Base-by-base conservation (phyloP, 1,139 yeast genomes). In the Pichia inconspicua region DNA sequence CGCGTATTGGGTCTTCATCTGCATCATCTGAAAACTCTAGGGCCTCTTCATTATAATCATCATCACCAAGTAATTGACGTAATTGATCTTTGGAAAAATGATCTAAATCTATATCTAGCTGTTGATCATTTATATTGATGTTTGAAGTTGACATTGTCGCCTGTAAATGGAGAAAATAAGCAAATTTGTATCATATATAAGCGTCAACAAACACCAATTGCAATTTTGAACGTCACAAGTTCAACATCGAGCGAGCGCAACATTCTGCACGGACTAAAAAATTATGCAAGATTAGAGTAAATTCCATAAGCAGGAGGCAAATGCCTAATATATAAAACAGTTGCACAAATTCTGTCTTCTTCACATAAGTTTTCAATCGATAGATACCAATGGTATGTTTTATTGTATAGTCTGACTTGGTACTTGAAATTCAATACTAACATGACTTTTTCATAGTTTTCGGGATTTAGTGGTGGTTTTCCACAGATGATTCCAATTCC, bases 21-120 rank as follows among this genome's bases (percentile, higher is more conserved):
- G 43, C 52, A n/a, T 50, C 60, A 42, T 58, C 62, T 5, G 62
- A 59, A 40, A 58, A 59, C 22, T 53, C 52, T 31, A 59, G 32
- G 1, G 60, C 61, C 27, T 54, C 58, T 31, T 69, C 73, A 38
- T 66, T 66, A 46, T 69, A 72, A 40, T 66, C 70, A n/a, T 65
- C 70, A 49, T 68, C 48, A 17, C 48, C 58, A 12, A 62, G 55
- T 39, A 63, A 50, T 25, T 57, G 61, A 40, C 66, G 60, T 30
- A 63, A 55, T n/a, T 55, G 55, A 10, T 56, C 61, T 34, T 63
- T 60, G 41, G 60, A 56, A 5, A 55, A 55, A 11, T 61, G 59
- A 17, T 59, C 62, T 27, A 61, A 47, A 12, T 56, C 50, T 25
- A 51, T 40, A 30, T 53, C 56, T 6, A 43, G 37, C 19, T 44